A percentile compares a stretch with the other conserved stretches of the same genome.
phyloP scores from a whole-genome alignment of 768 basidiomycete species.

The Lentinus tigrinus region DNA sequence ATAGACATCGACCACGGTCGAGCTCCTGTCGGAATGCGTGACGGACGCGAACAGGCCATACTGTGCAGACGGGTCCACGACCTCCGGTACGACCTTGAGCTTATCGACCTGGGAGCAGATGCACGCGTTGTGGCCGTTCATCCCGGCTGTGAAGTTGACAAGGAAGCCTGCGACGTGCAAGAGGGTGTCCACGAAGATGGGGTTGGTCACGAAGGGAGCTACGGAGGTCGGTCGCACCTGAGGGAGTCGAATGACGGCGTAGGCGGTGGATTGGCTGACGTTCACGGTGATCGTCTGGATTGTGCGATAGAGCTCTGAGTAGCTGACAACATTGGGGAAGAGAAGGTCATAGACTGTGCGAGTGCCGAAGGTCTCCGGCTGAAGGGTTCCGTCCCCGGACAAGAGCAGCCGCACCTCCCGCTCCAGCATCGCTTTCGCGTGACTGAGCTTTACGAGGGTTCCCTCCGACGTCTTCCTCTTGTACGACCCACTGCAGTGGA shows the following conservation, averaged over 20 bases:
- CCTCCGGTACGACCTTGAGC: slow-evolving; percentile 45
- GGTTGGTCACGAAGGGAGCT: slow-evolving; percentile 42
- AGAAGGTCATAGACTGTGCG: slow-evolving; percentile 63
- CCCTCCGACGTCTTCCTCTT: neutral
- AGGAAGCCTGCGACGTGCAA: slow-evolving; percentile 72
- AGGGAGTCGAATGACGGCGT: slow-evolving; percentile 48
- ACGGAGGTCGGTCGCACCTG: slow-evolving; percentile 23
- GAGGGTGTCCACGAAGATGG: slow-evolving; percentile 64
- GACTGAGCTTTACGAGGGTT: slow-evolving; percentile 28
- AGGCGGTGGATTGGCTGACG: slow-evolving; percentile 45
- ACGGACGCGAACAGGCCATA: slow-evolving; percentile 45
- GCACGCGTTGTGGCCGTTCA: slow-evolving; percentile 45
- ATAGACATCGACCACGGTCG: slow-evolving; percentile 44
- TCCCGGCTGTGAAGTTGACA: slow-evolving; percentile 51
- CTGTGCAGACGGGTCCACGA: slow-evolving; percentile 38
- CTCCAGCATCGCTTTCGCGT: slow-evolving; percentile 34
- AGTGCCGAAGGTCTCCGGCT: slow-evolving; percentile 49
- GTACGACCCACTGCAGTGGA: slow-evolving; percentile 1
- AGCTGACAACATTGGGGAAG: slow-evolving; percentile 68
- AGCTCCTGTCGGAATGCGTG: neutral
- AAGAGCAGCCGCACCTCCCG: slow-evolving; percentile 27
- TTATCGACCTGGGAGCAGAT: slow-evolving; percentile 59
- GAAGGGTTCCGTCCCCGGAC: neutral
- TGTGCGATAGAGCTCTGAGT: slow-evolving; percentile 55
- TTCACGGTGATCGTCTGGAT: slow-evolving; percentile 54